These are phyloP conservation scores for Fusarium robinianum DNA, from an alignment of 2,329 filamentous ascomycete genomes.

Conservation along the genomic window DNA sequence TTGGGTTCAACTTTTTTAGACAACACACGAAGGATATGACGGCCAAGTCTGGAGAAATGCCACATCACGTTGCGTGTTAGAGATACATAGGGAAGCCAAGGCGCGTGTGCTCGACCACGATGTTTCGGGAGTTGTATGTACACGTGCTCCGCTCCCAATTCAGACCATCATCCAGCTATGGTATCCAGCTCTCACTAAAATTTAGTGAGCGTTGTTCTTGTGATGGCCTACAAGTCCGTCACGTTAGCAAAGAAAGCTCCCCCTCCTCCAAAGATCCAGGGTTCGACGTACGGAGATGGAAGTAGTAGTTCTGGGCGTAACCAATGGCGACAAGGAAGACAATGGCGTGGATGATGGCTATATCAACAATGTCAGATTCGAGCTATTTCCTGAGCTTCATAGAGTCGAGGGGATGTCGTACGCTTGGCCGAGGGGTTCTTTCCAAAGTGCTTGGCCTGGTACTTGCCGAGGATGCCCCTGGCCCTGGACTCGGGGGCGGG, in stretches of 20 bases:
- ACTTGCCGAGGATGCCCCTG: conserved; percentile 82
- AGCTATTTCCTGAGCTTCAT: conserved; percentile 32
- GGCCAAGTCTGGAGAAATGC: conserved; percentile 22
- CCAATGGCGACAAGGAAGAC: conserved; percentile 77
- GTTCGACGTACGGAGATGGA: conserved; percentile 88
- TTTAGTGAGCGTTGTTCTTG: conserved; percentile 99
- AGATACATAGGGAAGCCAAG: conserved; percentile 44
- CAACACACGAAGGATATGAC: not conserved
- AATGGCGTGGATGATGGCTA: conserved; percentile 88
- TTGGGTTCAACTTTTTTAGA: no score
- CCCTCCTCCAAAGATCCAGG: not conserved
- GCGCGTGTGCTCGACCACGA: conserved; percentile 45
- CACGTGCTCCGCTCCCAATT: conserved; percentile 41
- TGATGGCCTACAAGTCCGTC: conserved; percentile 74
- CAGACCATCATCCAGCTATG: conserved; percentile 30
- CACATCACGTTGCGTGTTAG: conserved; percentile 38
- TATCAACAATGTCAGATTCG: conserved; percentile 25
- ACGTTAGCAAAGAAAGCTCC: conserved; percentile 22
- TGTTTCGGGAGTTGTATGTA: conserved; percentile 48
- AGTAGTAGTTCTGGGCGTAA: conserved; percentile 99
- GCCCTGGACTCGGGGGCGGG: conserved; percentile 81
- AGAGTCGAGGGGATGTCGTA: conserved; percentile 55
- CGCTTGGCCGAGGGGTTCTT: conserved; percentile 88
- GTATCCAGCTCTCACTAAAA: conserved; percentile 22
- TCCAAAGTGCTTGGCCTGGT: conserved; percentile 92